Base-by-base conservation (phyloP, 1,284 basidiomycete genomes). In the Heimioporus punctisporus region DNA sequence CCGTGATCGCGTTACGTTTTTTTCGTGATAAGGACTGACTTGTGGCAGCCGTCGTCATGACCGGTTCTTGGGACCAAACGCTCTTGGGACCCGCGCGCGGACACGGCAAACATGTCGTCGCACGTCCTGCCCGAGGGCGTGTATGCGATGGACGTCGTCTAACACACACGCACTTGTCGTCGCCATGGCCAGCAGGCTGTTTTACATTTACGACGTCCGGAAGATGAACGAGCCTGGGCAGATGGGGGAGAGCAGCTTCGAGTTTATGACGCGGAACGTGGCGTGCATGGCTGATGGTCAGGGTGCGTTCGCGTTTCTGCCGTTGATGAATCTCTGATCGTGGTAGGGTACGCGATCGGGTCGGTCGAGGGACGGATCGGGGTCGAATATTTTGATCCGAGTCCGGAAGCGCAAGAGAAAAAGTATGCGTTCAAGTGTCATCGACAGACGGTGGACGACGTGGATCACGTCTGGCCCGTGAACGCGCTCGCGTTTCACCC, bases 381-480 rank as follows among this genome's bases (percentile, higher is more conserved):
- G 0, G 96, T 99, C 42, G 97, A 99, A 71, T 98, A 97, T 74
- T 96, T 98, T 66, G 94, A 98, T 62, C 85, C 92, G 4, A 84
- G 84, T 12, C 78, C 86, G 0, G 82, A 84, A 25, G 78, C 81
- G 0, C 95, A 98, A 71, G 85, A 89, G 19, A 90, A 92, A 70
- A 98, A 98, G 74, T 99, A 99, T 70, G 97, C 97, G 4, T 99
- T 98, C 84, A 96, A 98, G 69, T 98, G 96, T 63, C 97, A 99
- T 68, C 82, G 97, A 21, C 90, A 95, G 68, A 87, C 91, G 3
- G 86, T 95, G 50, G 88, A 93, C 47, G 92, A 92, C 37, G 89
- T 92, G n/a, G 97, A 99, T 69, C 92, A 95, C 59, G 95, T 98
- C n/a, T 99, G 95, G 85, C 95, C 97, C 0, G 96, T 99, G 60